These are phyloP conservation scores for Colletotrichum lini DNA, from an alignment of 2,329 filamentous ascomycete species.

Conservation along the genomic window DNA sequence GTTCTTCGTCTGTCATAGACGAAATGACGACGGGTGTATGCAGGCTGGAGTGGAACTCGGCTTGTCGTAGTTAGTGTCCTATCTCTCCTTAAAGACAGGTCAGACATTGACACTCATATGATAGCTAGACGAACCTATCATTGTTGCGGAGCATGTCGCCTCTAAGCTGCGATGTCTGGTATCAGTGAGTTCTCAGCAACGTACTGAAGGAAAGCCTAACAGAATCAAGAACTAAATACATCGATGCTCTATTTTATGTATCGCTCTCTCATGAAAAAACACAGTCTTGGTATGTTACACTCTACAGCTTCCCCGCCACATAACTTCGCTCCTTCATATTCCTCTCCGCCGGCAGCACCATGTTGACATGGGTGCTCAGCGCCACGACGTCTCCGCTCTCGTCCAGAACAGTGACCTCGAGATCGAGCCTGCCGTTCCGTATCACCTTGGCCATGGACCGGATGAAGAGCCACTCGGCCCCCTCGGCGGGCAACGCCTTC, in stretches of 20 bases:
- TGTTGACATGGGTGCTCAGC: slow-evolving; percentile 43
- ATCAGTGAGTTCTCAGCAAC: not conserved
- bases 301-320: slow-evolving; percentile 15
- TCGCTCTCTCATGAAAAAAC: not conserved
- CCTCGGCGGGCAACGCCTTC: slow-evolving; percentile 75
- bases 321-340: slow-evolving; percentile 41
- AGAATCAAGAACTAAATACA: not conserved
- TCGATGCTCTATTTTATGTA: not conserved
- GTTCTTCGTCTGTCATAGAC: not conserved
- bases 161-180: not conserved
- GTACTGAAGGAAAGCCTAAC: not conserved
- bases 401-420: slow-evolving; percentile 79
- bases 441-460: slow-evolving; percentile 77
- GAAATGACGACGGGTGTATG: not conserved
- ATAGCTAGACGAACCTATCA: no score
- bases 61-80: not conserved
- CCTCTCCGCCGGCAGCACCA: slow-evolving; percentile 42
- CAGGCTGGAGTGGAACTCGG: slow-evolving; percentile 1
- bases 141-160: not conserved
- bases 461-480: slow-evolving; percentile 80
- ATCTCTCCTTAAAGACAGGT: not conserved
- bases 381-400: slow-evolving; percentile 49
- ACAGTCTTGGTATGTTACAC: not conserved
- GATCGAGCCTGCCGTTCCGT: slow-evolving; percentile 79
- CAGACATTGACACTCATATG: not conserved